phyloP scores from a whole-genome alignment of 192 early-diverging fungal genomes.

The Linnemannia elongata region DNA sequence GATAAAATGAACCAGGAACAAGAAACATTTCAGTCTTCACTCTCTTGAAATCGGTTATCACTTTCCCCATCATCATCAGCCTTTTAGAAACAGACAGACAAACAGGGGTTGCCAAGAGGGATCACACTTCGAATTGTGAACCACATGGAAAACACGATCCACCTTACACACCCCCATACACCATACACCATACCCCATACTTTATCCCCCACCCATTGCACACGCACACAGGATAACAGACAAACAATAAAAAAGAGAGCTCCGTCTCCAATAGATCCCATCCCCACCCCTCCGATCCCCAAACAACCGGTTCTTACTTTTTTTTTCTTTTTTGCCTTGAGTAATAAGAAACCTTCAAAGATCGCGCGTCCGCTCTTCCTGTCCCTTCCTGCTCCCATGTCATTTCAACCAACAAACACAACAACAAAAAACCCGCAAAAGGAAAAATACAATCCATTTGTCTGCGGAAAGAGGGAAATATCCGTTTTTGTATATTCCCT shows the following conservation, averaged over 20 bases:
- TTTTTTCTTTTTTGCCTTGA: neutral
- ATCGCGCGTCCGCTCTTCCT: neutral
- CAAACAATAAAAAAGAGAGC: neutral
- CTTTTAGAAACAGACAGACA: neutral
- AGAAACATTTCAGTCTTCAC: neutral
- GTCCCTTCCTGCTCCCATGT: neutral
- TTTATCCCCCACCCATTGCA: neutral
- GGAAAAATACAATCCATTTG: slow-evolving; percentile 15
- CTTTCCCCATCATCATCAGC: neutral
- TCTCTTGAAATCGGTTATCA: neutral
- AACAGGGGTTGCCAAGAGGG: neutral
- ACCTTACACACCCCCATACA: neutral
- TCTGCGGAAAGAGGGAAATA: slow-evolving; percentile 2
- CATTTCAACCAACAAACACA: neutral
- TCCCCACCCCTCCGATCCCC: neutral
- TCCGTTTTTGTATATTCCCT: neutral
- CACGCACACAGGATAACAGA: neutral
- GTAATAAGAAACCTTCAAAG: neutral
- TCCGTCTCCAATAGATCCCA: neutral
- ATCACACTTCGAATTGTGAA: neutral
- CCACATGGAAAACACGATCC: neutral
- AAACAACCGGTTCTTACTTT: neutral
- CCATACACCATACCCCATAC: neutral
- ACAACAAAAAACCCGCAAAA: slow-evolving; percentile 3
- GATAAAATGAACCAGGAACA: neutral